Evolutionary conservation across 495 filamentous ascomycete species (phyloP).

Genomic region (Lepidopterella palustris): DNA sequence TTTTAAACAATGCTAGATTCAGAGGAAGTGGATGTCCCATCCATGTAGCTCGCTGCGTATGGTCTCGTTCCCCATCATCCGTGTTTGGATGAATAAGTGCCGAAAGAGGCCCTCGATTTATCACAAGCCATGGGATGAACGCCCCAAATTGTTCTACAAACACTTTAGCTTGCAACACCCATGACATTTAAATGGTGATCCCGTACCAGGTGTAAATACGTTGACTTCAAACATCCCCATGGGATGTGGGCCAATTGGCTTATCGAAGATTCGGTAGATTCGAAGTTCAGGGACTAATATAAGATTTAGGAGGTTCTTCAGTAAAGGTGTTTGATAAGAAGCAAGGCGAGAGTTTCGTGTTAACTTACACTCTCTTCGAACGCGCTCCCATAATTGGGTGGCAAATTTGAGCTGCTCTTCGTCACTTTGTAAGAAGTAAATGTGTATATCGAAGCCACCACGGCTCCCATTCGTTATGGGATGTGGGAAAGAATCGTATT

Average conservation of each 20-base stretch:
- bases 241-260: constrained; percentile 74
- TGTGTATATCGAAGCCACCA: constrained; percentile 67
- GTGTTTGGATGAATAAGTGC: constrained; percentile 82
- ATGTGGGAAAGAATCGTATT: constrained; percentile 31
- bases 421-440: constrained; percentile 61
- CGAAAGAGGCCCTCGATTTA: constrained; percentile 75
- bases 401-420: constrained; percentile 58
- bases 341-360: background rate
- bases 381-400: constrained; percentile 65
- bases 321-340: background rate
- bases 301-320: background rate
- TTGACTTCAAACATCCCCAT: constrained; percentile 92
- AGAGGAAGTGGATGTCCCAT: constrained; percentile 68
- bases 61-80: constrained; percentile 54
- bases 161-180: background rate
- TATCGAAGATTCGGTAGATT: constrained; percentile 71
- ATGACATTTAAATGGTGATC: background rate
- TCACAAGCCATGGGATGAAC: constrained; percentile 76
- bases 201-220: constrained; percentile 61
- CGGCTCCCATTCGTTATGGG: constrained; percentile 35
- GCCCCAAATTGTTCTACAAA: constrained; percentile 65
- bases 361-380: constrained; percentile 67
- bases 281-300: constrained; percentile 71
- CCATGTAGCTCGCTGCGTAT: constrained; percentile 79
- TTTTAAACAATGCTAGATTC: constrained; percentile 57